phyloP scores from a whole-genome alignment of 805 yeast species.

The Candida insectalens region DNA sequence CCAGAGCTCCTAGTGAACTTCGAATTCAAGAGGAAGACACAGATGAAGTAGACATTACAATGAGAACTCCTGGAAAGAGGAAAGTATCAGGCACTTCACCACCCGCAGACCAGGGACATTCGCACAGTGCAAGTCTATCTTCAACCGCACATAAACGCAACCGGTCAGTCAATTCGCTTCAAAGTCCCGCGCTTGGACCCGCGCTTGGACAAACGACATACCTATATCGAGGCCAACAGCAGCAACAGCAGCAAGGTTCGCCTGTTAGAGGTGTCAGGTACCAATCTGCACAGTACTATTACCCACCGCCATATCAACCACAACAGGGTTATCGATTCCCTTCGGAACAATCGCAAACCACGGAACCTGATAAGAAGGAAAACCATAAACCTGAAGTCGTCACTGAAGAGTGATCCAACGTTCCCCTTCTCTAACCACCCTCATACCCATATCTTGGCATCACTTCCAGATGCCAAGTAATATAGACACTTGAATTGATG shows the following conservation, averaged over 20 bases:
- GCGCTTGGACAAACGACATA: not conserved
- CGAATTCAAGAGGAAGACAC: not conserved
- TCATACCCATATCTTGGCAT: too few relatives aligned
- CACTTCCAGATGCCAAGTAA: too few relatives aligned
- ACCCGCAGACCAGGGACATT: not conserved
- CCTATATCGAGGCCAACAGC: not conserved
- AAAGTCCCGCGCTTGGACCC: not conserved
- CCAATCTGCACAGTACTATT: not conserved
- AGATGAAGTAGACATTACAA: not conserved
- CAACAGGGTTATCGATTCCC: not conserved
- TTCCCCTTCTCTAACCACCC: too few relatives aligned
- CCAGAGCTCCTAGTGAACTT: not conserved
- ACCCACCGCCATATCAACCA: not conserved
- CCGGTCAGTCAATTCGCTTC: not conserved
- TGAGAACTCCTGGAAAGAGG: not conserved
- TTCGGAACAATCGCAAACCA: too few relatives aligned
- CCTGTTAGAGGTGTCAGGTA: not conserved
- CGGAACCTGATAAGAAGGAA: too few relatives aligned
- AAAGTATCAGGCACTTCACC: not conserved
- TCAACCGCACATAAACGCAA: not conserved
- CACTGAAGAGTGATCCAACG: too few relatives aligned
- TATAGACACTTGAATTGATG: too few relatives aligned
- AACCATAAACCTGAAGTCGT: too few relatives aligned
- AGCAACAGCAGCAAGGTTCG: not conserved
- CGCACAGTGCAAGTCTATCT: not conserved